Evolutionary conservation across 1,139 yeast genomes (phyloP).

Genomic region (Geotrichum europaeum): DNA sequence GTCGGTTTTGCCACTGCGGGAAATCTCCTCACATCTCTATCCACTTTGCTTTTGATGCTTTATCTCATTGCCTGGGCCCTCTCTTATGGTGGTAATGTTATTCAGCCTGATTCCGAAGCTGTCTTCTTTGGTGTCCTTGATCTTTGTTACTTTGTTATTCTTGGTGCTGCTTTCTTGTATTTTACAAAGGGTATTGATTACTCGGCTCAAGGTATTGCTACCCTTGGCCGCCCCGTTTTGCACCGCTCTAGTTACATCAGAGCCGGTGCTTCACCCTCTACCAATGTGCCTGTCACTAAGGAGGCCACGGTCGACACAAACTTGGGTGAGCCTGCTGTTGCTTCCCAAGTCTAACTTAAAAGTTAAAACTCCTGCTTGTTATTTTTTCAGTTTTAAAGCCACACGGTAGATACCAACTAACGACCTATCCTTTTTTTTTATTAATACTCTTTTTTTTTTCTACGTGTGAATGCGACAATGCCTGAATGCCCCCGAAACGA

Average conservation of each 20-base stretch:
- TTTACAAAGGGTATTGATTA: slow-evolving; percentile 23
- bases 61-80: slow-evolving; percentile 60
- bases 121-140: slow-evolving; percentile 61
- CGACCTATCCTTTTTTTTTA: too few relatives aligned
- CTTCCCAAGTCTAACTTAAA: not conserved
- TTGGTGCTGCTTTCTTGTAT: slow-evolving; percentile 37
- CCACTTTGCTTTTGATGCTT: slow-evolving; percentile 33
- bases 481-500: too few relatives aligned
- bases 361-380: too few relatives aligned
- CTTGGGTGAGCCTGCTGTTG: slow-evolving; percentile 1
- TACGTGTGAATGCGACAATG: too few relatives aligned
- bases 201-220: slow-evolving; percentile 21
- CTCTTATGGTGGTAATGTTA: slow-evolving; percentile 61
- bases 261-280: not conserved
- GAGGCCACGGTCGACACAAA: not conserved
- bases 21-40: slow-evolving; percentile 21
- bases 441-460: too few relatives aligned
- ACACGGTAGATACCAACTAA: too few relatives aligned
- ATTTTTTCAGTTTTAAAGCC: too few relatives aligned
- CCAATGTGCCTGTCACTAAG: not conserved
- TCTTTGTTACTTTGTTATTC: slow-evolving; percentile 33
- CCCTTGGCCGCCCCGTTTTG: slow-evolving; percentile 22
- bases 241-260: slow-evolving; percentile 11
- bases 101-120: slow-evolving; percentile 61
- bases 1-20: slow-evolving; percentile 10